Percentiles rank a stretch among this genome's conserved stretches.
phyloP scores from a whole-genome alignment of 495 filamentous ascomycete species.

The Bryoglossum gracile region DNA sequence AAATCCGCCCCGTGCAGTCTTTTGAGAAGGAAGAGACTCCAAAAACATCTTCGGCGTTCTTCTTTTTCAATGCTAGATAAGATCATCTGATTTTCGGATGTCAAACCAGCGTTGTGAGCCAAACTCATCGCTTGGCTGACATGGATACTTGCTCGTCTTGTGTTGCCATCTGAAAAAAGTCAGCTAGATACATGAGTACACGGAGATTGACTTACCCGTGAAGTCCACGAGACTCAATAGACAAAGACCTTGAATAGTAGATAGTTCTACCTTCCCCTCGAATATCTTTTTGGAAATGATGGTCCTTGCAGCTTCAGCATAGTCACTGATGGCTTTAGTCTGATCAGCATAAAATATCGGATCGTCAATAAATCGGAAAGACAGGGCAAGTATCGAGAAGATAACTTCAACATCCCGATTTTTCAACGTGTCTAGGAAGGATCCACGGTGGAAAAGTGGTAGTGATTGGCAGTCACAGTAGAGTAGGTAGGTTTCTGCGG shows the following conservation, averaged over 20 bases:
- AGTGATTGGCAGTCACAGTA: slow-evolving; percentile 43
- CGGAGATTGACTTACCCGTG: slow-evolving; percentile 36
- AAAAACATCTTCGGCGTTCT: slow-evolving; percentile 41
- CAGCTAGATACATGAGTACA: too few species aligned
- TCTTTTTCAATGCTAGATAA: slow-evolving; percentile 27
- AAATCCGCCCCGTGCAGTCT: slow-evolving; percentile 40
- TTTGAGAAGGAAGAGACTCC: slow-evolving; percentile 42
- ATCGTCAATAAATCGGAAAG: slow-evolving; percentile 30
- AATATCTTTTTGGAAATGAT: slow-evolving; percentile 38
- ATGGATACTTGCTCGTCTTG: slow-evolving; percentile 41
- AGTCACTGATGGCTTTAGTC: slow-evolving; percentile 25
- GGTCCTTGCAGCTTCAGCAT: slow-evolving; percentile 37
- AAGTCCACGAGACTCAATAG: slow-evolving; percentile 42
- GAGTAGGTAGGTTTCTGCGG: slow-evolving; percentile 35
- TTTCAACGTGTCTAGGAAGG: slow-evolving; percentile 31
- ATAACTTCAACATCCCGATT: slow-evolving; percentile 35
- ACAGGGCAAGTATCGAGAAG: slow-evolving; percentile 35
- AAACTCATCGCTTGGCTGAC: slow-evolving; percentile 41
- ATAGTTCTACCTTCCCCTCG: slow-evolving; percentile 40
- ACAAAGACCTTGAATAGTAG: slow-evolving; percentile 40
- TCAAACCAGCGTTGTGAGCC: slow-evolving; percentile 38
- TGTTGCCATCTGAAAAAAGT: slow-evolving; percentile 34
- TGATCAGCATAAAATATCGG: slow-evolving; percentile 19
- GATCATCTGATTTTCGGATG: slow-evolving; percentile 25
- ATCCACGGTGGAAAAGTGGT: slow-evolving; percentile 35